These are phyloP conservation scores for Hymenoscyphus repandus DNA, from an alignment of 2,329 filamentous ascomycete species.

Conservation along the genomic window DNA sequence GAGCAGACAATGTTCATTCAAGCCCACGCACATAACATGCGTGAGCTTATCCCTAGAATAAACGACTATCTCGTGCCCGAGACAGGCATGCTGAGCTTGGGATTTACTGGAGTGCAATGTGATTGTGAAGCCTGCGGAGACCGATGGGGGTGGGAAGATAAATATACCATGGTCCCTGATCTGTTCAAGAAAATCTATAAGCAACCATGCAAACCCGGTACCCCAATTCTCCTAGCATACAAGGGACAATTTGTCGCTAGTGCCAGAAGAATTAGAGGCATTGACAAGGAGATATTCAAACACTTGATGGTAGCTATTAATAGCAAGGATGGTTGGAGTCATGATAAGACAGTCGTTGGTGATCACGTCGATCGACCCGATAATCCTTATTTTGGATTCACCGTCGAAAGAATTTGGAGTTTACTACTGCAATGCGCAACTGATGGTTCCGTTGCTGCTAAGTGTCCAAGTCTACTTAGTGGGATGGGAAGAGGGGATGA, in stretches of 20 bases:
- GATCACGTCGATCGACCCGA: constrained; percentile 14
- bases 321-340: constrained; percentile 20
- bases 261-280: constrained; percentile 37
- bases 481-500: constrained; percentile 52
- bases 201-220: constrained; percentile 16
- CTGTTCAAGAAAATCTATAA: constrained; percentile 31
- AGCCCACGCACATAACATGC: constrained; percentile 38
- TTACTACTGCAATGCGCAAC: constrained; percentile 27
- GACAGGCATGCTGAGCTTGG: constrained; percentile 43
- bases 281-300: constrained; percentile 19
- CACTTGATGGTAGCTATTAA: constrained; percentile 19
- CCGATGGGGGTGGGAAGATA: constrained; percentile 36
- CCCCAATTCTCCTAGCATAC: constrained; percentile 37
- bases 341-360: constrained; percentile 13
- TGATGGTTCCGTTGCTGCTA: constrained; percentile 70
- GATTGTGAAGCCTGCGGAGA: constrained; percentile 36
- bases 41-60: constrained; percentile 36
- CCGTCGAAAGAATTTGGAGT: constrained; percentile 26
- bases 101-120: constrained; percentile 34
- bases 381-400: constrained; percentile 28
- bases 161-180: constrained; percentile 31
- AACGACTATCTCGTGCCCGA: constrained; percentile 36
- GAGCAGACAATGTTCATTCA: constrained; percentile 44
- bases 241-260: constrained; percentile 45
- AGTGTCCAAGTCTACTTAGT: constrained; percentile 76